Base-by-base conservation (phyloP, 2,329 filamentous ascomycete genomes). In the Diaporthe sp. region DNA sequence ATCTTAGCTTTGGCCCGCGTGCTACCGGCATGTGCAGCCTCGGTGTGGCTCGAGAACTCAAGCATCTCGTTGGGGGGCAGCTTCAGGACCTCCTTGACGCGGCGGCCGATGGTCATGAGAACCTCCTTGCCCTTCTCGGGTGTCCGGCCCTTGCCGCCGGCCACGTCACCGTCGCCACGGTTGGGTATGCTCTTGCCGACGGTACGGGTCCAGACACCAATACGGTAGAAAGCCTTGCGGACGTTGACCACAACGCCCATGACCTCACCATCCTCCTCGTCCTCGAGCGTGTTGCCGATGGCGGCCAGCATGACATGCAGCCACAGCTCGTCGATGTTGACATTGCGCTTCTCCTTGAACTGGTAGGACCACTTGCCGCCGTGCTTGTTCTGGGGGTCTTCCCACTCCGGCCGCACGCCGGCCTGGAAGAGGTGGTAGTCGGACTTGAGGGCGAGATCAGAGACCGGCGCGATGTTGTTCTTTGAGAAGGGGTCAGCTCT, bases 161-260 rank as follows among this genome's bases (percentile, higher is more conserved):
- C 91, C 68, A 92, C 89, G 78, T 94, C 92, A 54, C 91, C 92
- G 75, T 93, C 92, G 74, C 94, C 93, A 78, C 94, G 93, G 75
- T 91, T 92, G 1, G 93, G 92, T 76, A 96, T 92, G 81, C 90
- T 90, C 88, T 96, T 96, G 82, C 96, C 96, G 72, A 95, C 95
- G 74, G 96, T 97, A 81, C 95, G 94, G 77, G 97, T 99, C 97
- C 97, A 99, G 80, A 98, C 92, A 82, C 96, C 96, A 79, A 99
- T 94, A 88, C 97, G 94, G 90, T 95, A 99, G 88, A 99, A 98
- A 69, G 94, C 96, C 89, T 98, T 98, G 85, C 97, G 94, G 75
- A 99, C 96, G 85, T 99, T 99, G 88, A 98, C 96, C 35, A 99
- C 97, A 45, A 99, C 97, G 78, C 97, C 97, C 97, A 98, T 98